phyloP scores from a whole-genome alignment of 345 rosid species.

The Eucalyptus coolabah region DNA sequence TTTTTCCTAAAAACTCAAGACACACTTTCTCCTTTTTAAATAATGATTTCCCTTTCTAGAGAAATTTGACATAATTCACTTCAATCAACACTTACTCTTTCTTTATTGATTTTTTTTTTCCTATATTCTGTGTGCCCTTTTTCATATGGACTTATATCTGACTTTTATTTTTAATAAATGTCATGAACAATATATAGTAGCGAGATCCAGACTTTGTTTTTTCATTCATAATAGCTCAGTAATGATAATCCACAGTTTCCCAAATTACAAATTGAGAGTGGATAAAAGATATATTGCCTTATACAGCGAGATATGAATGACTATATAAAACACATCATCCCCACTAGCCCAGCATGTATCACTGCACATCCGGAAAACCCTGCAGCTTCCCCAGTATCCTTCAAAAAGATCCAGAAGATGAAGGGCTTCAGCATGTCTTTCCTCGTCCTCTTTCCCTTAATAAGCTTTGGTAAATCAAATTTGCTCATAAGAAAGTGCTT shows the following conservation, averaged over 20 bases:
- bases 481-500: not conserved
- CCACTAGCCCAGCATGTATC: not conserved
- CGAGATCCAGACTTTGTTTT: not conserved
- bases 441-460: not conserved
- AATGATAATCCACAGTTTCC: not conserved
- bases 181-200: not conserved
- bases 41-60: no score
- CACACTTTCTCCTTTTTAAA: no score
- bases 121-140: not conserved
- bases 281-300: not conserved
- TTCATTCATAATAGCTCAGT: not conserved
- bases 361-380: not conserved
- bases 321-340: not conserved
- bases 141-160: not conserved
- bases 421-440: not conserved
- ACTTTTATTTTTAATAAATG: not conserved
- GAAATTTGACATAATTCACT: not conserved
- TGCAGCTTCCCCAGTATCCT: not conserved
- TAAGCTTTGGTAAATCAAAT: not conserved
- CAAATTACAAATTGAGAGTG: not conserved
- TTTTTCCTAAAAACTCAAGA: no score
- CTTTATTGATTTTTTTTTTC: not conserved
- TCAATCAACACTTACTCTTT: not conserved
- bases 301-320: not conserved
- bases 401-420: not conserved